A percentile compares a stretch with the other conserved stretches of the same genome.
Conservation (phyloP, 192 early-diverging fungal species). For the Obelidium mucronatum region DNA sequence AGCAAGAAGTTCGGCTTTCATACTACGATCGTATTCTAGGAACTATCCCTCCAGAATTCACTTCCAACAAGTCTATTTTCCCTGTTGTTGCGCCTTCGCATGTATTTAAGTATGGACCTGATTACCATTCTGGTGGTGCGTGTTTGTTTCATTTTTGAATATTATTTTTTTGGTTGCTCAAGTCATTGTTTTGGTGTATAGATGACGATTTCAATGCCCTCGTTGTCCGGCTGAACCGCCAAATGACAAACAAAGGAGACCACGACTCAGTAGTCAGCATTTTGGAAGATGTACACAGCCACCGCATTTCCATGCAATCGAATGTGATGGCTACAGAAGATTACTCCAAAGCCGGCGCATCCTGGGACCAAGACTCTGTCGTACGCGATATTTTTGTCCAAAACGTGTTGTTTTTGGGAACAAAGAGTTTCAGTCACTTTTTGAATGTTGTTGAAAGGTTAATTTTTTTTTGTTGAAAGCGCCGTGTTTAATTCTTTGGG, state of each 20-base stretch:
- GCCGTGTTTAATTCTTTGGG: no score
- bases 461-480: no score
- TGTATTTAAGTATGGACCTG: constrained; percentile 54
- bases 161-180: neutral
- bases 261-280: constrained; percentile 22
- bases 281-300: constrained; percentile 36
- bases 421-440: constrained; percentile 94
- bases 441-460: constrained; percentile 90
- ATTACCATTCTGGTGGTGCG: constrained; percentile 8
- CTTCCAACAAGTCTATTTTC: constrained; percentile 52
- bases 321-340: constrained; percentile 27
- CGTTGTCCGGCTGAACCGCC: constrained; percentile 27
- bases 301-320: constrained; percentile 1
- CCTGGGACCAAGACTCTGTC: constrained; percentile 33
- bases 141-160: neutral
- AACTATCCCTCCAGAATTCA: constrained; percentile 74
- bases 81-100: constrained; percentile 70
- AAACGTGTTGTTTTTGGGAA: constrained; percentile 84
- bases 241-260: constrained; percentile 27
- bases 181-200: no score
- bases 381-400: constrained; percentile 82
- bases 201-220: constrained; percentile 41
- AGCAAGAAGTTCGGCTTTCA: constrained; percentile 83
- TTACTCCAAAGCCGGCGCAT: neutral
- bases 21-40: constrained; percentile 90